These are phyloP conservation scores for Ophiorrhiza pumila DNA, from an alignment of 257 asterid genomes.

Conservation along the genomic window DNA sequence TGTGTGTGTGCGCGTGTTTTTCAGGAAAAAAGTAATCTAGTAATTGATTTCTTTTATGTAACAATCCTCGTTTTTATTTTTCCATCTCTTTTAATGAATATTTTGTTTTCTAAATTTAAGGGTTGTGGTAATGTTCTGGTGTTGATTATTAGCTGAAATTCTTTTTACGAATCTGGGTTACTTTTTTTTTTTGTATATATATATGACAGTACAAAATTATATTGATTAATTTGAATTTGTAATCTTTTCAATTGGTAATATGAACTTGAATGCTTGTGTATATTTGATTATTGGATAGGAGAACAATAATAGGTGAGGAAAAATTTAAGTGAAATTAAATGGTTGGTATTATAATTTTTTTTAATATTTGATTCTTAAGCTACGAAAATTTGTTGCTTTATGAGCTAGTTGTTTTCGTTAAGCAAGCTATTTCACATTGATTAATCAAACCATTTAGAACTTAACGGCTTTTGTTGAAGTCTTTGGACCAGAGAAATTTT, in stretches of 20 bases:
- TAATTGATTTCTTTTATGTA: not conserved
- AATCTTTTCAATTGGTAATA: not conserved
- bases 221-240: not conserved
- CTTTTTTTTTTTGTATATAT: not conserved
- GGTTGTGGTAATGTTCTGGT: not conserved
- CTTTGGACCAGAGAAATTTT: not conserved
- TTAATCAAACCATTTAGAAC: not conserved
- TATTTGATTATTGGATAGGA: not conserved
- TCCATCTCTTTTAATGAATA: slow-evolving; percentile 25
- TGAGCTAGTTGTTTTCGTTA: not conserved
- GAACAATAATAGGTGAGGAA: not conserved
- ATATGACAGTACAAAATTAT: no score
- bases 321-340: not conserved
- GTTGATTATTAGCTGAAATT: not conserved
- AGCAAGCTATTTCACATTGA: not conserved
- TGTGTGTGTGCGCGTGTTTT: no score
- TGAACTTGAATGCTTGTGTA: not conserved
- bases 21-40: no score
- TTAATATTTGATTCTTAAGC: not conserved
- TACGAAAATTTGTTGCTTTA: not conserved
- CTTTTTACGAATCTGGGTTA: not conserved
- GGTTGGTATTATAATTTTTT: not conserved
- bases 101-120: not conserved
- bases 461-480: not conserved
- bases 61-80: not conserved